These are phyloP conservation scores for Melampsora americana DNA, from an alignment of 1,284 basidiomycete species.

Conservation along the genomic window DNA sequence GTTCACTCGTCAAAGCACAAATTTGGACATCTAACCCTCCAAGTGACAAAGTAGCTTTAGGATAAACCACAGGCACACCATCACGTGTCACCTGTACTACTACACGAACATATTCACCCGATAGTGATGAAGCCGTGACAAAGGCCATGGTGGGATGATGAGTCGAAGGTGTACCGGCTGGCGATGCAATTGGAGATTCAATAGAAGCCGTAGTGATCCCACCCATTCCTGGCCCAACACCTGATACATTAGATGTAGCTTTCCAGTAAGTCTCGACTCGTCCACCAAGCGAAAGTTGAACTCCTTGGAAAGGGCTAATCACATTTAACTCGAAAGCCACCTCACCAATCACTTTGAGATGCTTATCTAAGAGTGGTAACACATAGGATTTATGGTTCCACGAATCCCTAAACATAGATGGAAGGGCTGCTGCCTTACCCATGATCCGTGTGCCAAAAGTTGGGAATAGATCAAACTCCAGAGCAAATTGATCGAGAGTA, in stretches of 20 bases:
- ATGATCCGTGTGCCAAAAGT: conserved; percentile 98
- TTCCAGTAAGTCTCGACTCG: conserved; percentile 97
- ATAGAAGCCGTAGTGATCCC: not conserved
- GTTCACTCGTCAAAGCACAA: conserved; percentile 13
- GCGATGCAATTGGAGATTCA: conserved; percentile 42
- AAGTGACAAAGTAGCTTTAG: conserved; percentile 7
- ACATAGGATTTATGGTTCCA: conserved; percentile 60
- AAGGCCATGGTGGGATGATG: conserved; percentile 53
- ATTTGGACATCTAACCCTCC: conserved; percentile 24
- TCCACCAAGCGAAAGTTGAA: conserved; percentile 92
- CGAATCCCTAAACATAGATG: conserved; percentile 67
- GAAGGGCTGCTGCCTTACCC: conserved; percentile 82
- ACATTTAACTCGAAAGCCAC: conserved; percentile 84
- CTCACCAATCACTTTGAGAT: conserved; percentile 91
- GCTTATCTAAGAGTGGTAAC: conserved; percentile 84
- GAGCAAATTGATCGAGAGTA: conserved; percentile 68
- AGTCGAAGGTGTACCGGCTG: conserved; percentile 22
- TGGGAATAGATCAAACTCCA: conserved; percentile 94
- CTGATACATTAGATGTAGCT: conserved; percentile 59
- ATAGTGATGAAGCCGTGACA: conserved; percentile 77
- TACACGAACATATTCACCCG: conserved; percentile 79
- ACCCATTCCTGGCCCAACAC: not conserved
- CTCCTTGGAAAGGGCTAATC: conserved; percentile 84
- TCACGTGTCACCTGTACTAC: conserved; percentile 64
- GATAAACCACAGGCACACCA: conserved; percentile 37